Evolutionary conservation across 805 yeast species (phyloP), one percentile per base, ranked within the genome.

Genomic region (Candida koratica): DNA sequence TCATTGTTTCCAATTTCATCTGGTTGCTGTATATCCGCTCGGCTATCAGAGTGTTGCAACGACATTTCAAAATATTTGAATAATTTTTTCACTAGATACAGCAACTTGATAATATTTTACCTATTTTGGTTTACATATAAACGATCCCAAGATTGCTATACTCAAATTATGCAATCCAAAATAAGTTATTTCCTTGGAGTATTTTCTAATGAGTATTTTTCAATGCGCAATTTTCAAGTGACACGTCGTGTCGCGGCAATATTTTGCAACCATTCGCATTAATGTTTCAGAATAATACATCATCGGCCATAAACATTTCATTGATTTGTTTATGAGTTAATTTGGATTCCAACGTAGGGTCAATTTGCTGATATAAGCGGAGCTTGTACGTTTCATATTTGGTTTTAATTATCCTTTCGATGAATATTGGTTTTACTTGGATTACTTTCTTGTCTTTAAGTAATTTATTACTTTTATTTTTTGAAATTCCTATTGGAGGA

Each of bases 241-340:
- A 28, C 19, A 28, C 14, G 32, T 28, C 23, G 32, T 28, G 32
- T 17, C 16, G 6, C 10, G 32, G 33, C 33, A 20, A 24, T 5
- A 11, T 28, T 28, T 28, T 28, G 32, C 32, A 28, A 12, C 34
- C 34, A 20, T 12, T 25, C 12, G 28, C 10, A n/a, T 18, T 19
- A n/a, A 11, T 11, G 10, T 14, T 6, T 29, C 13, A 32, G 16
- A 32, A n/a, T 24, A 32, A 32, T 13, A 26, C 16, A 14, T 32
- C 19, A 18, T 35, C 37, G 15, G 28, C 28, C 2, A 28, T 32
- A 22, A 41, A 44, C 11, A 41, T 17, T 12, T 17, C 16, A 26
- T 38, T 38, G 8, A 44, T 27, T 27, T 38, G 41, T 11, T 25
- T 11, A 24, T 44, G 44, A 5, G 45, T 27, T n/a, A 44, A n/a